Percentiles rank a stretch among this genome's conserved stretches.
Conservation (phyloP, 2,329 filamentous ascomycete species). For the Podosphaera aphanis region DNA sequence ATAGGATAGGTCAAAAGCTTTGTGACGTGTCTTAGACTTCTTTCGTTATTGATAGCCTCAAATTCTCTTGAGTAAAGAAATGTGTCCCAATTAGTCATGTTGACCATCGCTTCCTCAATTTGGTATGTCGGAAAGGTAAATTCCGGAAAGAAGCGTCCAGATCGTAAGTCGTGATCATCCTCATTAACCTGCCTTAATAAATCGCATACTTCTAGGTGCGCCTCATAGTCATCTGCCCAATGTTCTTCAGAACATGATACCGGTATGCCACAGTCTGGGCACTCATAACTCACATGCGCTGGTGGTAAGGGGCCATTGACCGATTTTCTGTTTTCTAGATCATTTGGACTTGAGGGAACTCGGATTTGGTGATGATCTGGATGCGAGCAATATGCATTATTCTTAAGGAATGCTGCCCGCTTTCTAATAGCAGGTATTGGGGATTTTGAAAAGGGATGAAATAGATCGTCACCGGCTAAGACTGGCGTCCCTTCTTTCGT, state of each 20-base stretch:
- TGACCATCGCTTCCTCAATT: conserved; percentile 77
- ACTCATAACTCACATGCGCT: conserved; percentile 76
- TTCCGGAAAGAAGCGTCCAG: conserved; percentile 77
- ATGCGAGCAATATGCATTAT: conserved; percentile 85
- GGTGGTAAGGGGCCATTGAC: conserved; percentile 36
- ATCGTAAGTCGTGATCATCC: conserved; percentile 85
- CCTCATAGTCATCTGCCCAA: conserved; percentile 89
- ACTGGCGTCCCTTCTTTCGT: conserved; percentile 11
- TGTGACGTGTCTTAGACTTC: conserved; percentile 80
- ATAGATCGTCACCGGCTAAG: conserved; percentile 48
- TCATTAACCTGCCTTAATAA: conserved; percentile 83
- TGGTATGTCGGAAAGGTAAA: conserved; percentile 78
- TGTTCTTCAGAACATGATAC: conserved; percentile 87
- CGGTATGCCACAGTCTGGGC: conserved; percentile 83
- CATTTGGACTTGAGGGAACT: conserved; percentile 37
- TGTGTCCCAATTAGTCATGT: conserved; percentile 98
- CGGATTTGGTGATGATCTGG: conserved; percentile 62
- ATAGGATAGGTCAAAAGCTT: conserved; percentile 81
- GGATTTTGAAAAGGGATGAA: conserved; percentile 76
- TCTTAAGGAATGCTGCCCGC: conserved; percentile 73
- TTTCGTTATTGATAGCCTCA: conserved; percentile 70
- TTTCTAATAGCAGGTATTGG: conserved; percentile 71
- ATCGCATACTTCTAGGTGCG: conserved; percentile 80
- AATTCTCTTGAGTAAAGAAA: conserved; percentile 85
- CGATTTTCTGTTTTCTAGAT: conserved; percentile 35